Conservation (phyloP, 129 eudicot species). For the Escallonia rubra region DNA sequence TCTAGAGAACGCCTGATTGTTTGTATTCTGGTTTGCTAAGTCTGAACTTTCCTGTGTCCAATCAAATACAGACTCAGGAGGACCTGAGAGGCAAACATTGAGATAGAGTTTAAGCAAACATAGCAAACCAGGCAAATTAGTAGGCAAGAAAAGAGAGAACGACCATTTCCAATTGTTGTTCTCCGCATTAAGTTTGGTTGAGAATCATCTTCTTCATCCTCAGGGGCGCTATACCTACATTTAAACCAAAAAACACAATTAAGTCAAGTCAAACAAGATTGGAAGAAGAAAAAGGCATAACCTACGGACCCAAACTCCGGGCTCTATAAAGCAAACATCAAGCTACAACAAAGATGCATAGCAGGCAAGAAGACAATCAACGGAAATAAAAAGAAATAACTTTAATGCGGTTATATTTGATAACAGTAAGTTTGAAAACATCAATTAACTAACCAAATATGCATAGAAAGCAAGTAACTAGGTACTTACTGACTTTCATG, state of each 20-base stretch:
- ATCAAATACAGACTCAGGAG: slow-evolving; percentile 91
- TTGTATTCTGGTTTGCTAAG: slow-evolving; percentile 62
- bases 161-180: slow-evolving; percentile 96
- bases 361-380: not conserved
- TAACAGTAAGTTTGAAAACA: not conserved
- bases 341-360: not conserved
- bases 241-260: not conserved
- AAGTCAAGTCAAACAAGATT: slow-evolving; percentile 12
- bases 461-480: not conserved
- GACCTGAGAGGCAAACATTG: slow-evolving; percentile 45
- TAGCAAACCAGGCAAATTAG: not conserved
- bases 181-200: slow-evolving; percentile 61
- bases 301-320: not conserved
- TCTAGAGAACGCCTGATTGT: slow-evolving; percentile 89
- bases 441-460: not conserved
- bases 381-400: not conserved
- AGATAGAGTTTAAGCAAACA: slow-evolving; percentile 6
- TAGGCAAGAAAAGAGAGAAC: slow-evolving; percentile 9
- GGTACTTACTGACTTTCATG: slow-evolving; percentile 98
- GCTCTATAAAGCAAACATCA: not conserved
- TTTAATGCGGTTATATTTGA: not conserved
- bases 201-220: slow-evolving; percentile 92
- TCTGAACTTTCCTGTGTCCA: slow-evolving; percentile 95
- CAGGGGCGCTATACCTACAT: slow-evolving; percentile 87
- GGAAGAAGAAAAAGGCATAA: not conserved